Base-by-base conservation (phyloP, 2,329 filamentous ascomycete species). In the Camptophora hylomeconis region DNA sequence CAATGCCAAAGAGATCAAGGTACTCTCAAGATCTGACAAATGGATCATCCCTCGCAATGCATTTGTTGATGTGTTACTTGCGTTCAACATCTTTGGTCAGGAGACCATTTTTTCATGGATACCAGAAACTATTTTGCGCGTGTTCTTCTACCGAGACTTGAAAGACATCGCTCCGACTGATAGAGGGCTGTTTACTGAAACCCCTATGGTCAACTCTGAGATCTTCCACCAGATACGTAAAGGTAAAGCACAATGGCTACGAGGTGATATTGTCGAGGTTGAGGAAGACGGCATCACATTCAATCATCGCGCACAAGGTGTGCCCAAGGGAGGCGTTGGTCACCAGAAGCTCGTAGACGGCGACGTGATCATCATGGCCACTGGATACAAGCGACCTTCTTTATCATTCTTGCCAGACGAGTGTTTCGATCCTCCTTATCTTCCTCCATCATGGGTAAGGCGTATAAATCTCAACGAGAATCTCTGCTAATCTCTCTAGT, bases 41-140 rank as follows among this genome's bases (percentile, higher is more conserved):
- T 87, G 80, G 81, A 81, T 89, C 38, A 86, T 87, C 29, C 82
- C 82, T 0, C 69, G 83, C 6, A 89, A 92, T 40, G 61, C 80
- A 0, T 26, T 89, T 23, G 63, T 89, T 28, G 75, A 92, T 48
- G 61, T 69, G 2, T 60, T 92, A 1, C 66, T 92, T 1, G 69
- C 79, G 2, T 57, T 83, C 44, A 92, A 92, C 51, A 67, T 89
- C 28, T 75, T 86, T 35, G 82, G 81, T 2, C 72, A 77, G 24
- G 79, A 89, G 51, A 89, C 78, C 0, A 50, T 68, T 0, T 54
- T 89, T 11, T 82, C 77, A 1, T 82, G 74, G 63, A 76, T 92
- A 20, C 82, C 83, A 0, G 82, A 92, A 50, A 63, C 63, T 24
- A 56, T 92, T 1, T 67, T 92, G 0, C 73, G 72, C 36, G 71